Evolutionary conservation across 352 stramenopile genomes (phyloP).

Genomic region (Phytophthora fragariaefolia): DNA sequence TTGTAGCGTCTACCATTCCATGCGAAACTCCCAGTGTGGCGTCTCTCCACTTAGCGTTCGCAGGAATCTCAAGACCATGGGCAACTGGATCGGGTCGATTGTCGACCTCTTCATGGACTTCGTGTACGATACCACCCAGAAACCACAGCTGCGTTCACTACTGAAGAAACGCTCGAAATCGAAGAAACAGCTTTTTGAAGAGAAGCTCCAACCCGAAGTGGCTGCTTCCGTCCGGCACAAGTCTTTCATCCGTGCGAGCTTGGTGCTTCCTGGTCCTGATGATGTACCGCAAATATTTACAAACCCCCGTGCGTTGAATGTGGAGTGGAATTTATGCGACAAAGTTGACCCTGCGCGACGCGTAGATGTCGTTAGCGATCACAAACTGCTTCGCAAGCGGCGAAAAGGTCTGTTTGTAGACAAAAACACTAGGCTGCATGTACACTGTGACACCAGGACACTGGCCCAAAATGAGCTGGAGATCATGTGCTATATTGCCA

Average conservation of each 20-base stretch:
- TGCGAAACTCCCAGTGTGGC: background rate
- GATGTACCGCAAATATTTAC: slow-evolving; percentile 55
- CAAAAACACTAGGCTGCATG: slow-evolving; percentile 53
- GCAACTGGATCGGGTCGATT: slow-evolving; percentile 20
- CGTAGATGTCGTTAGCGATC: slow-evolving; percentile 61
- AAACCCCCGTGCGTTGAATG: slow-evolving; percentile 53
- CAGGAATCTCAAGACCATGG: slow-evolving; percentile 9
- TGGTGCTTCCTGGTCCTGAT: slow-evolving; percentile 12
- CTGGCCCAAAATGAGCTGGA: slow-evolving; percentile 65
- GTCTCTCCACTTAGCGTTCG: background rate
- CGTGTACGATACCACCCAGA: slow-evolving; percentile 13
- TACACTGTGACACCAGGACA: slow-evolving; percentile 44
- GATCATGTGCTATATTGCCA: slow-evolving; percentile 63
- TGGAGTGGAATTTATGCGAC: slow-evolving; percentile 72
- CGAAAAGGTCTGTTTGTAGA: slow-evolving; percentile 61
- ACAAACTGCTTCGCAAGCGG: slow-evolving; percentile 58
- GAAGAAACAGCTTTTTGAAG: slow-evolving; percentile 35
- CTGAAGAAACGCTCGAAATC: slow-evolving; percentile 28
- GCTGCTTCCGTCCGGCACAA: slow-evolving; percentile 28
- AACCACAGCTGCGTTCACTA: slow-evolving; percentile 4
- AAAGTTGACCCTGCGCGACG: slow-evolving; percentile 58
- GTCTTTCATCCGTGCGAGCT: slow-evolving; percentile 30
- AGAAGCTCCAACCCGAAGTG: slow-evolving; percentile 34
- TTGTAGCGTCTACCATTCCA: background rate
- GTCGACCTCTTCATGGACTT: slow-evolving; percentile 13